Conservation (phyloP, 495 filamentous ascomycete species). For the Sporormia fimetaria region DNA sequence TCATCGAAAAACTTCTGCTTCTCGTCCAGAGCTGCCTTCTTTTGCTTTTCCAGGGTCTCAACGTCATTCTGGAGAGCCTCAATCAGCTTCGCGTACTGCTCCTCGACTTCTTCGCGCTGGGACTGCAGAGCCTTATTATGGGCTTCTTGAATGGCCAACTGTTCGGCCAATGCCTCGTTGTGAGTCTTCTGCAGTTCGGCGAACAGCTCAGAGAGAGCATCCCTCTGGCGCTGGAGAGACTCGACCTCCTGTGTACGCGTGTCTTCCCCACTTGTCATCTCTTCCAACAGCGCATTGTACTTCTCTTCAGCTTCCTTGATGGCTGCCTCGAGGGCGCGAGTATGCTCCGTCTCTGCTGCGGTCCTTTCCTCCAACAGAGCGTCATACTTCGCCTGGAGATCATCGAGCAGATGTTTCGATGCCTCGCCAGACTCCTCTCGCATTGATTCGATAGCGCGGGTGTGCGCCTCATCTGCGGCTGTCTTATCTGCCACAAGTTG, state of each 20-base stretch:
- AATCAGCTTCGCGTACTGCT: slow-evolving; percentile 10
- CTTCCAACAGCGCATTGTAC: slow-evolving; percentile 14
- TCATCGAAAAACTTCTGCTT: too few species aligned
- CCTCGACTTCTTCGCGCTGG: slow-evolving; percentile 13
- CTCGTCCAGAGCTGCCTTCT: too few species aligned
- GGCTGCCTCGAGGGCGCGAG: background rate
- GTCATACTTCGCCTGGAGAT: slow-evolving; percentile 20
- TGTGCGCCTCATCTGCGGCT: slow-evolving; percentile 20
- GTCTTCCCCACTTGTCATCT: slow-evolving; percentile 7
- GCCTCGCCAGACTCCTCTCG: slow-evolving; percentile 13
- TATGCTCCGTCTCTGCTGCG: background rate
- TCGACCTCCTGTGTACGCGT: slow-evolving; percentile 4
- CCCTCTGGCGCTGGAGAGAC: slow-evolving; percentile 2
- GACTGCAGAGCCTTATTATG: slow-evolving; percentile 6
- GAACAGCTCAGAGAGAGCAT: slow-evolving; percentile 1
- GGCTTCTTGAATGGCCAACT: slow-evolving; percentile 5
- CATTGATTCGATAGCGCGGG: slow-evolving; percentile 14
- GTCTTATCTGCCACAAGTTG: slow-evolving; percentile 6
- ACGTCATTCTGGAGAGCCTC: slow-evolving; percentile 12
- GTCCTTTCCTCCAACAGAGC: slow-evolving; percentile 6
- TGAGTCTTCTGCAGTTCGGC: slow-evolving; percentile 3
- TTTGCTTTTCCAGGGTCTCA: slow-evolving; percentile 9
- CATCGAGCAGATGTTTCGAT: slow-evolving; percentile 14
- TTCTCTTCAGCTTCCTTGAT: slow-evolving; percentile 3
- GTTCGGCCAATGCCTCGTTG: slow-evolving; percentile 6